Evolutionary conservation across 1,284 basidiomycete genomes (phyloP), one percentile per base, ranked within the genome.

Genomic region (Irpex sp.): DNA sequence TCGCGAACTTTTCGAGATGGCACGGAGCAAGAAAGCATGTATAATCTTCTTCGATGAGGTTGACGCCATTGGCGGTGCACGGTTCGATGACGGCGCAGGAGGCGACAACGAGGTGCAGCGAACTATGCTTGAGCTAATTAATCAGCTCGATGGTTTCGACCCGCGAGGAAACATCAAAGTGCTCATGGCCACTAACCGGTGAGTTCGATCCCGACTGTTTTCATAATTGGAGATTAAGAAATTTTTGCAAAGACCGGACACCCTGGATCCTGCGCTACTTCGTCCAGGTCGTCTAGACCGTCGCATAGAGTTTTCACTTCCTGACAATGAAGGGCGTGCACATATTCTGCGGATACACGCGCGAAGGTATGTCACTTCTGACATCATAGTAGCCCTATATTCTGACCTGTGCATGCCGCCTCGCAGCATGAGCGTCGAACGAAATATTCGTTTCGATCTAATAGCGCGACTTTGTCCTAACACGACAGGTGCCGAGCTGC

Each of bases 11-110:
- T 99, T 99, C 78, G 97, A 99, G 80, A 98, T 99, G 95, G 97
- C 97, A 47, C 86, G 97, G 65, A 92, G 92, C 69, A 99, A 99
- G 83, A 99, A 98, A 78, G 97, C 97, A 1, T 99, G 97, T 74
- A 99, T 99, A 74, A 98, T 99, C 76, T 99, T 99, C 82, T 99
- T 99, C 71, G 97, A 99, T 72, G 97, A 99, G 81, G 89, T 97
- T 36, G 95, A 97, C 71, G 96, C 97, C 44, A 95, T 99, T 70
- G 97, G 97, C 75, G 97, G 97, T 65, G 97, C 97, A n/a, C 87
- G 97, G 64, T 98, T 98, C 74, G 97, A 99, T 74, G 97, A 99
- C 75, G 97, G 97, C 62, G 97, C 96, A 37, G 97, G 97, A 61
- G 97, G 97, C 51, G 97, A 99, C 73, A 99, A 99, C 73, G 97